A percentile compares a stretch with the other conserved stretches of the same genome.
These are phyloP conservation scores for Didymosphaeria variabile DNA, from an alignment of 2,329 filamentous ascomycete species.

Conservation along the genomic window DNA sequence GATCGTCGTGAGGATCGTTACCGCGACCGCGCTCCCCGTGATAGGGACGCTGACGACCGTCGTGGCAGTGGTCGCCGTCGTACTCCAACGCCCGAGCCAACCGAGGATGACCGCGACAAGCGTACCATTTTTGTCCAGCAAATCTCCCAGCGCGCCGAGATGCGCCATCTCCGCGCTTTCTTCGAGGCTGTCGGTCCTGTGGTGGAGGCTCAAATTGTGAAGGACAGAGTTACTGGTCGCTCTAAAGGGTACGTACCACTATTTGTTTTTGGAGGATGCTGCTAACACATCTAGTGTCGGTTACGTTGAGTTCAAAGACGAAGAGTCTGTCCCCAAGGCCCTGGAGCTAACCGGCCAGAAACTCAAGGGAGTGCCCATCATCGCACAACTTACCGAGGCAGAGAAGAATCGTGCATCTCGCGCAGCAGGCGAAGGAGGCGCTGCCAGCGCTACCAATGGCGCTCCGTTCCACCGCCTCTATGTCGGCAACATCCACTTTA, in stretches of 20 bases:
- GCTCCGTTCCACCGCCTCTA: conserved; percentile 98
- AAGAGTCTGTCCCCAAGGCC: conserved; percentile 91
- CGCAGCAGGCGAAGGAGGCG: conserved; percentile 69
- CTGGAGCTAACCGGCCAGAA: conserved; percentile 99
- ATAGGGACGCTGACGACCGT: conserved; percentile 56
- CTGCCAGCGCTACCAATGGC: conserved; percentile 76
- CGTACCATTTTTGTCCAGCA: conserved; percentile 99
- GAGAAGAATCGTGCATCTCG: conserved; percentile 99
- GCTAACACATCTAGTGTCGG: conserved; percentile 76
- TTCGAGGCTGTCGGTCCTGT: conserved; percentile 95
- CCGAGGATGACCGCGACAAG: conserved; percentile 94
- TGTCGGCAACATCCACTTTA: conserved; percentile 99
- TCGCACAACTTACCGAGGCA: conserved; percentile 97
- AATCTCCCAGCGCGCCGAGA: conserved; percentile 90
- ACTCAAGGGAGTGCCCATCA: conserved; percentile 97
- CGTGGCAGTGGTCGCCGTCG: conserved; percentile 47
- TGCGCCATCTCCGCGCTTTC: conserved; percentile 90
- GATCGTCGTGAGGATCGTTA: conserved; percentile 59
- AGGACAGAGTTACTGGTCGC: conserved; percentile 94
- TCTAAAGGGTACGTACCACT: conserved; percentile 83
- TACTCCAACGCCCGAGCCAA: conserved; percentile 74
- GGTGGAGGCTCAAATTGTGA: conserved; percentile 97
- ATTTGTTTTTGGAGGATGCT: conserved; percentile 3
- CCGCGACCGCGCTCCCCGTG: conserved; percentile 54
- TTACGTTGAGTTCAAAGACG: conserved; percentile 98